A percentile compares a stretch with the other conserved stretches of the same genome.
Conservation (phyloP, 1,139 yeast genomes). For the Taphrina confusa region DNA sequence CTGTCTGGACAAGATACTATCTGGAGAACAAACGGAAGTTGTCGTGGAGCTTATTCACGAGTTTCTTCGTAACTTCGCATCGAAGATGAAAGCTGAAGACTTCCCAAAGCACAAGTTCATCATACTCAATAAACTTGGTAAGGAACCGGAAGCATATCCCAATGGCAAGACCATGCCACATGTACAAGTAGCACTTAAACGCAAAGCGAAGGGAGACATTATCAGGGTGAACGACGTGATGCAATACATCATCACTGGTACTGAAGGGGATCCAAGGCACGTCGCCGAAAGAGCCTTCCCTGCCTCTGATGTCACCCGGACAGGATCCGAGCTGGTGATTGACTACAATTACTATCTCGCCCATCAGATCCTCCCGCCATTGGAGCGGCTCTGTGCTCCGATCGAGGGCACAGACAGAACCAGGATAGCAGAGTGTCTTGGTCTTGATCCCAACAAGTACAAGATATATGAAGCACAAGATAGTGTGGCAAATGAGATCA, state of each 20-base stretch:
- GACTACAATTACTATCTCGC: slow-evolving; percentile 81
- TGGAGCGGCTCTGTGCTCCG: slow-evolving; percentile 80
- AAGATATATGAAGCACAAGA: slow-evolving; percentile 45
- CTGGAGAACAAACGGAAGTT: slow-evolving; percentile 74
- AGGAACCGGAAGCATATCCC: slow-evolving; percentile 49
- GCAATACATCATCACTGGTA: slow-evolving; percentile 72
- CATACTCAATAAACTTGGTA: slow-evolving; percentile 48
- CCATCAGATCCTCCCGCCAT: slow-evolving; percentile 87
- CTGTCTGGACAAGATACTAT: slow-evolving; percentile 69
- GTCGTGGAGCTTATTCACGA: slow-evolving; percentile 73
- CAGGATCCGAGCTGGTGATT: slow-evolving; percentile 53
- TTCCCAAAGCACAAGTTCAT: slow-evolving; percentile 59
- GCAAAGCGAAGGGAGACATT: slow-evolving; percentile 76
- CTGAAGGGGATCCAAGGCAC: slow-evolving; percentile 46
- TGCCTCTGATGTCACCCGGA: slow-evolving; percentile 41
- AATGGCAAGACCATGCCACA: slow-evolving; percentile 82
- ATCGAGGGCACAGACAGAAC: slow-evolving; percentile 85
- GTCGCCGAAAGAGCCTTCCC: slow-evolving; percentile 42
- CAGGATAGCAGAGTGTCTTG: slow-evolving; percentile 73
- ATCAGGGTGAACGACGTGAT: slow-evolving; percentile 88
- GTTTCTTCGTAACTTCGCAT: slow-evolving; percentile 64
- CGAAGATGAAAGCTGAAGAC: slow-evolving; percentile 61
- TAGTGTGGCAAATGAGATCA: slow-evolving; percentile 53
- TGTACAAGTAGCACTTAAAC: slow-evolving; percentile 85
- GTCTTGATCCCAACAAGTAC: slow-evolving; percentile 71